Conservation (phyloP, 2,329 filamentous ascomycete genomes). For the Fusarium newnesense region DNA sequence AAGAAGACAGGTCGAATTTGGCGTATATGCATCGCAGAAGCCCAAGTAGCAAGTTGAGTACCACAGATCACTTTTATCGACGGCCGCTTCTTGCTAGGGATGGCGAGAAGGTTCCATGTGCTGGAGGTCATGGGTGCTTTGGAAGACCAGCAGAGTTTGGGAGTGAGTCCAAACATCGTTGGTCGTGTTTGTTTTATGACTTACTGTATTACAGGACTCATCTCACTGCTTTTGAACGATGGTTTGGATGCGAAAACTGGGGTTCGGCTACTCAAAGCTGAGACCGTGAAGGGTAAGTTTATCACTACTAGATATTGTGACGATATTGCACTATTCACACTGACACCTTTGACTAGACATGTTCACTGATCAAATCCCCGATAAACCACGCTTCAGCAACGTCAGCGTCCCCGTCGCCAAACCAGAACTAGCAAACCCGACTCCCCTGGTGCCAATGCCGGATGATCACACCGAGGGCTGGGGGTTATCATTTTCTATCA, state of each 20-base stretch:
- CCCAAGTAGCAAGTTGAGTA: neutral
- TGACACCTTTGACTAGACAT: neutral
- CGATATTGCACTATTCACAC: too few relatives aligned
- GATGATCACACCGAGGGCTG: neutral
- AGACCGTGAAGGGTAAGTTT: neutral
- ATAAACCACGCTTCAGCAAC: neutral
- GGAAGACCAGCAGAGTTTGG: neutral
- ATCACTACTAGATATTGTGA: too few relatives aligned
- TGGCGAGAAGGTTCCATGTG: neutral
- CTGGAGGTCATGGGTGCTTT: neutral
- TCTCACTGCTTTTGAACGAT: accelerated
- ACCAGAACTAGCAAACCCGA: neutral
- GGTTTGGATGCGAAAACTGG: neutral
- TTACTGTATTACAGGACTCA: accelerated
- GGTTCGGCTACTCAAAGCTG: neutral
- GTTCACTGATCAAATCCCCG: neutral
- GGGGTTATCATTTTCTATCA: neutral
- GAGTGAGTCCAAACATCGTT: accelerated
- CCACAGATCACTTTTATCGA: neutral
- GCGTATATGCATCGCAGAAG: neutral
- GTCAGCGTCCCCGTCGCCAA: accelerated
- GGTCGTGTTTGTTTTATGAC: accelerated
- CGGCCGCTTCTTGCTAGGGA: accelerated
- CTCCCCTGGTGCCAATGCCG: neutral
- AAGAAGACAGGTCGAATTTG: neutral